Percentiles rank a stretch among this genome's conserved stretches.
phyloP scores from a whole-genome alignment of 331 rosid species.

The Stylosanthes scabra region DNA sequence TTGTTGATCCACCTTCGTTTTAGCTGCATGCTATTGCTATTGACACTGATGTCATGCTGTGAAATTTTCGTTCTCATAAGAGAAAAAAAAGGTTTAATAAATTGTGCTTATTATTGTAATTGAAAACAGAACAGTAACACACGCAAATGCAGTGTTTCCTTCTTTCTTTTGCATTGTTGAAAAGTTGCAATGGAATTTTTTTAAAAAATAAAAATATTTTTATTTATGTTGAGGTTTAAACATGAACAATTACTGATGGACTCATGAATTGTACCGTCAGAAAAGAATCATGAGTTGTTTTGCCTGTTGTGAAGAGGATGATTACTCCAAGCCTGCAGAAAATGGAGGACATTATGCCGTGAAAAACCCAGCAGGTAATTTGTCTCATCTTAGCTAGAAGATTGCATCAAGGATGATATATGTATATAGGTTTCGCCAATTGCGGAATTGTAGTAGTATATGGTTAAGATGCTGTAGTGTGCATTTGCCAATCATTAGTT shows the following conservation, averaged over 20 bases:
- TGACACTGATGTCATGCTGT: constrained; percentile 2
- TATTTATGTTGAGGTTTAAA: constrained; percentile 2
- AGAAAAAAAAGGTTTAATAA: too few relatives aligned
- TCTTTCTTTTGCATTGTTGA: background rate
- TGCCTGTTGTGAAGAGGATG: constrained; percentile 75
- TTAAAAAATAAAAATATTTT: background rate
- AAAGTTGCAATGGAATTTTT: constrained; percentile 25
- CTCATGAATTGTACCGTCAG: constrained; percentile 28
- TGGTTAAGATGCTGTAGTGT: constrained; percentile 14
- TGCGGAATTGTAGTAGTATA: constrained; percentile 5
- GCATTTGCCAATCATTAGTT: background rate
- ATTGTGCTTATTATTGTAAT: background rate
- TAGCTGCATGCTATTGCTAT: constrained; percentile 20
- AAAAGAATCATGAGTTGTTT: constrained; percentile 73
- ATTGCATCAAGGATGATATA: background rate
- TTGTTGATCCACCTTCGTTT: constrained; percentile 45
- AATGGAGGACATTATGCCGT: constrained; percentile 60
- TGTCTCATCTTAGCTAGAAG: constrained; percentile 22
- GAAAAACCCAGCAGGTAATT: constrained; percentile 75
- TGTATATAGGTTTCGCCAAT: background rate
- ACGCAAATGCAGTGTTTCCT: constrained; percentile 9
- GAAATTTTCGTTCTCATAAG: background rate
- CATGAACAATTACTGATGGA: constrained; percentile 5
- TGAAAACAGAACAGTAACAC: background rate
- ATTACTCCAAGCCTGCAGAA: constrained; percentile 57